These are phyloP conservation scores for Rhodomyrtus tomentosa DNA, from an alignment of 345 rosid genomes.

Conservation along the genomic window DNA sequence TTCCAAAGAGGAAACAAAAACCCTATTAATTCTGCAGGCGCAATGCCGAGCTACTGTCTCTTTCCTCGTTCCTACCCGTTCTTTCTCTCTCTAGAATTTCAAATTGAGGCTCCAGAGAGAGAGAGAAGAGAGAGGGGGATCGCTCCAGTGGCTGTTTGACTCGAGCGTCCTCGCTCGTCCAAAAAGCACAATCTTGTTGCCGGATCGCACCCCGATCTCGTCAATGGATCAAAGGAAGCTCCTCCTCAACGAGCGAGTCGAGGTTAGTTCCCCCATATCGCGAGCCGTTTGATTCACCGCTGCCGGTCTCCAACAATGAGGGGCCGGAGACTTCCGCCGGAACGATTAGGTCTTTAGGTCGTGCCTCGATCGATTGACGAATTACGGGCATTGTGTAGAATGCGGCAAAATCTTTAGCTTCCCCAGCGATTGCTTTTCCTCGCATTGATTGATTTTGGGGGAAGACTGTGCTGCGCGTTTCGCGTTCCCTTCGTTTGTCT, in stretches of 20 bases:
- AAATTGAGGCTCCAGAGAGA: background rate
- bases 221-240: conserved; percentile 23
- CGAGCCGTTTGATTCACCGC: too few relatives aligned
- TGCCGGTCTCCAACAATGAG: too few relatives aligned
- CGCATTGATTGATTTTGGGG: background rate
- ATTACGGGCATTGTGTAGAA: background rate
- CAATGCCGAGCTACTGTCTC: background rate
- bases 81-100: background rate
- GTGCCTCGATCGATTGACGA: background rate
- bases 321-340: background rate
- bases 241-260: conserved; percentile 20
- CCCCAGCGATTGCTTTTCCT: background rate
- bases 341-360: background rate
- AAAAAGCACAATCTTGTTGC: too few relatives aligned
- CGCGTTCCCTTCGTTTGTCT: background rate
- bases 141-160: background rate
- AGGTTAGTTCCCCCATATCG: conserved; percentile 3
- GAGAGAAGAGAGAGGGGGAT: background rate
- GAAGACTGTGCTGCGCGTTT: background rate
- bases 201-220: background rate
- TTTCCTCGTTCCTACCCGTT: background rate
- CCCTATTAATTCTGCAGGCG: background rate
- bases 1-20: background rate
- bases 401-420: background rate
- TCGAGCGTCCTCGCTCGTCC: background rate